These are phyloP conservation scores for Wallacemonas sp. DNA, from an alignment of 208 protist genomes.

Conservation along the genomic window DNA sequence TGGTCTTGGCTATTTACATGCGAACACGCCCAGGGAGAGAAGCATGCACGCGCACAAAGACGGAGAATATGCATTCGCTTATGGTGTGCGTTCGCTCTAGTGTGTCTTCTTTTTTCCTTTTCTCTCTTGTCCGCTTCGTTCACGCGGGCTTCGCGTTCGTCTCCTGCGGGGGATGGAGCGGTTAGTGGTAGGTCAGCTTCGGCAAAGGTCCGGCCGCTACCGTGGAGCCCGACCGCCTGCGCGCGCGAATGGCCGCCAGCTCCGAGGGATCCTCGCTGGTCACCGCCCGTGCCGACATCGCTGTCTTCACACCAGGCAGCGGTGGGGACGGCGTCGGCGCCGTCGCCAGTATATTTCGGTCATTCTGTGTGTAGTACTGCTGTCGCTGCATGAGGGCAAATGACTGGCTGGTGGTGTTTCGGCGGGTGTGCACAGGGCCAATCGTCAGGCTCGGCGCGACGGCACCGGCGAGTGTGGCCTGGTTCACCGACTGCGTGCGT, in stretches of 20 bases:
- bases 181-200: constrained; percentile 17
- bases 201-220: background rate
- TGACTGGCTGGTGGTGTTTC: constrained; percentile 51
- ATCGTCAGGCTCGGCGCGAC: constrained; percentile 60
- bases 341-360: constrained; percentile 67
- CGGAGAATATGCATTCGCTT: too few relatives aligned
- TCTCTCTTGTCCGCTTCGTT: too few relatives aligned
- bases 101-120: constrained; percentile 2
- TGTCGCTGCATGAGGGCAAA: constrained; percentile 78
- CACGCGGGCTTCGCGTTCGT: background rate
- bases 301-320: background rate
- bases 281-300: background rate
- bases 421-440: constrained; percentile 39
- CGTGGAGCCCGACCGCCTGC: constrained; percentile 2
- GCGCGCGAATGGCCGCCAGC: constrained; percentile 5
- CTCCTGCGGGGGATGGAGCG: background rate
- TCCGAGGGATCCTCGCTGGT: background rate
- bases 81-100: too few relatives aligned
- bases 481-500: constrained; percentile 30
- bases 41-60: too few relatives aligned
- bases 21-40: too few relatives aligned
- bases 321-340: constrained; percentile 7
- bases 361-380: constrained; percentile 89
- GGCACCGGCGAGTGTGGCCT: constrained; percentile 37
- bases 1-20: too few relatives aligned